phyloP scores from a whole-genome alignment of 1,284 basidiomycete genomes.

The Leccinum pachyderme region DNA sequence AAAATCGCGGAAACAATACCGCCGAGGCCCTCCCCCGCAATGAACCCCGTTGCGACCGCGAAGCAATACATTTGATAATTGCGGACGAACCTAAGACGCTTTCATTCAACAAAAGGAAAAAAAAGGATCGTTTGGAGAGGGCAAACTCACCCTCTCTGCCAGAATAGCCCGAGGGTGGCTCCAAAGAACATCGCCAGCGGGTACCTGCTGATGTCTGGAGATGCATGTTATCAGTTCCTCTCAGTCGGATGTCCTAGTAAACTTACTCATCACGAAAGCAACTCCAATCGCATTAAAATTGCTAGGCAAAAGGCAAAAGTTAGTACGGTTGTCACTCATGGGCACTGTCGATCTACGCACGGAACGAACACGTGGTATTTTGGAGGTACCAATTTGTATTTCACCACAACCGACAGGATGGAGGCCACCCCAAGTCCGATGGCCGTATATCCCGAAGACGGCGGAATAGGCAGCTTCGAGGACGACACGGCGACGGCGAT shows the following conservation, averaged over 20 bases:
- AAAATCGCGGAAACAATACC: conserved; percentile 6
- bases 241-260: not conserved
- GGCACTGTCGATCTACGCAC: conserved; percentile 1
- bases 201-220: conserved; percentile 1
- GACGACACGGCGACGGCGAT: conserved; percentile 3
- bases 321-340: not conserved
- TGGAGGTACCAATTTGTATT: conserved; percentile 5
- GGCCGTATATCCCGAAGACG: conserved; percentile 2
- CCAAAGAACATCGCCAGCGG: conserved; percentile 5
- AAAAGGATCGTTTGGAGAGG: not conserved
- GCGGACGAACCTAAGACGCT: not conserved
- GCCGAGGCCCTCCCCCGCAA: conserved; percentile 7
- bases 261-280: conserved; percentile 1
- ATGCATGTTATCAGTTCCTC: not conserved
- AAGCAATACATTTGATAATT: conserved; percentile 3
- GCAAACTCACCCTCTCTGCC: conserved; percentile 1
- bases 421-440: conserved; percentile 3
- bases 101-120: not conserved
- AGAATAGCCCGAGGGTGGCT: conserved; percentile 1
- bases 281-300: conserved; percentile 1
- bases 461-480: conserved; percentile 3
- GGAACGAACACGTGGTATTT: conserved; percentile 9
- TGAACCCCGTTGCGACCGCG: conserved; percentile 6
- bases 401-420: conserved; percentile 5
- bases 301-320: not conserved